Percentiles rank a stretch among this genome's conserved stretches.
These are phyloP conservation scores for Colletotrichum scovillei DNA, from an alignment of 2,329 filamentous ascomycete genomes.

Conservation along the genomic window DNA sequence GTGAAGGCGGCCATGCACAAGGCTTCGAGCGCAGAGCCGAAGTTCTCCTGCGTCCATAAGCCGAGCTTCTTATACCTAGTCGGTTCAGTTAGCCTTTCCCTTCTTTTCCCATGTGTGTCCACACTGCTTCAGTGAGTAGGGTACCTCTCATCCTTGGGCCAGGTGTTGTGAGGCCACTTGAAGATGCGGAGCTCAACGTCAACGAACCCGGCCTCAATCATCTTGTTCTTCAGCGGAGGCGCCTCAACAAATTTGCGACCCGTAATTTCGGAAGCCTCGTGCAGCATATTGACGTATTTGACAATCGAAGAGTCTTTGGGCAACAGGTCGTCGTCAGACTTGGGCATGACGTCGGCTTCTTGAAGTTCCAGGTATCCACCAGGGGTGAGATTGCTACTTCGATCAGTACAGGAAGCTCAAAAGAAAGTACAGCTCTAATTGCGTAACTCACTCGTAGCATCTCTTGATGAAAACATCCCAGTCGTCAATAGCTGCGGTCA, in stretches of 20 bases:
- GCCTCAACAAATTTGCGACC: conserved; percentile 42
- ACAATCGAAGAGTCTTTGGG: conserved; percentile 37
- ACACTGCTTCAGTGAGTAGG: too few species aligned
- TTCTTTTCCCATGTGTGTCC: too few species aligned
- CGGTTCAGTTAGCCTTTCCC: too few species aligned
- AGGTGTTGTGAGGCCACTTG: conserved; percentile 62
- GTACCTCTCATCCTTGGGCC: conserved; percentile 55
- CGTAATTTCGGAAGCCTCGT: conserved; percentile 44
- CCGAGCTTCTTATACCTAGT: conserved; percentile 63
- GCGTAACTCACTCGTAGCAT: neutral
- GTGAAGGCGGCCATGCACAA: conserved; percentile 44
- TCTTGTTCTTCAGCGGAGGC: conserved; percentile 43
- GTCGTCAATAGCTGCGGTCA: conserved; percentile 48
- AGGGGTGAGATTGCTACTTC: conserved; percentile 46
- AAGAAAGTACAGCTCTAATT: too few species aligned
- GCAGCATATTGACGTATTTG: conserved; percentile 45
- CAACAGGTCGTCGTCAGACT: conserved; percentile 55
- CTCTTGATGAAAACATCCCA: conserved; percentile 50
- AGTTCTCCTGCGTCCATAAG: conserved; percentile 43
- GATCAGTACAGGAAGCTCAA: neutral
- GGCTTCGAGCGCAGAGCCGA: conserved; percentile 44
- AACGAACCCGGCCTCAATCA: conserved; percentile 64
- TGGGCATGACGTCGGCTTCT: conserved; percentile 52
- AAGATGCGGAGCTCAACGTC: conserved; percentile 59
- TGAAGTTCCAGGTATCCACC: conserved; percentile 57